phyloP scores from a whole-genome alignment of 306 rosid species.

The Casuarina cunninghamiana region DNA sequence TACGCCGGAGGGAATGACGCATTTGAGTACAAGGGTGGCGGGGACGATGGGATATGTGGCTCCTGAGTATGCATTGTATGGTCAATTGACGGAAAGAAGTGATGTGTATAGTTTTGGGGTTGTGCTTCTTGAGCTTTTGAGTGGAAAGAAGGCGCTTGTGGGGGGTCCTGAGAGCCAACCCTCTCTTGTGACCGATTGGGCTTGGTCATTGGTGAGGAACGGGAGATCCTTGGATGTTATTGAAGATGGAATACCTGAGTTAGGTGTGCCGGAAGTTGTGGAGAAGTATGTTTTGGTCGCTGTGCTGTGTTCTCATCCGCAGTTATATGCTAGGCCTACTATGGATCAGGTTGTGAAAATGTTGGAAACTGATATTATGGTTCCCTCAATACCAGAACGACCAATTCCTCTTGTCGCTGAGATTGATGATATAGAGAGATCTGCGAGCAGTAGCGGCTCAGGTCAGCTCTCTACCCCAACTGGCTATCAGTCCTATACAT shows the following conservation, averaged over 20 bases:
- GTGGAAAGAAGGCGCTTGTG: conserved; percentile 86
- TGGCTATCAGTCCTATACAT: conserved; percentile 58
- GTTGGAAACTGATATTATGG: conserved; percentile 76
- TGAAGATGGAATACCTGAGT: conserved; percentile 71
- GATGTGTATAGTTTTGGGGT: conserved; percentile 92
- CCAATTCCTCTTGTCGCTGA: conserved; percentile 77
- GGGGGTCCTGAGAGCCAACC: conserved; percentile 51
- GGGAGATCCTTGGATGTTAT: conserved; percentile 72
- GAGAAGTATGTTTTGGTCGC: conserved; percentile 87
- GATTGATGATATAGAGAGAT: conserved; percentile 68
- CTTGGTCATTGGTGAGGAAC: conserved; percentile 78
- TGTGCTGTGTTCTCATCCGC: conserved; percentile 91
- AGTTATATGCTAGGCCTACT: conserved; percentile 88
- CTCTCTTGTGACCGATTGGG: conserved; percentile 73
- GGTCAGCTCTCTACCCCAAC: conserved; percentile 53
- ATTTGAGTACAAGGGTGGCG: conserved; percentile 93
- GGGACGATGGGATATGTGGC: conserved; percentile 99
- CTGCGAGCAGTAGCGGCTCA: conserved; percentile 55
- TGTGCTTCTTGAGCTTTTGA: conserved; percentile 87
- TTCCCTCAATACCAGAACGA: conserved; percentile 77
- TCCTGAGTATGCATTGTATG: conserved; percentile 93
- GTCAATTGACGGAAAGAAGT: conserved; percentile 89
- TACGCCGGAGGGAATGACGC: conserved; percentile 88
- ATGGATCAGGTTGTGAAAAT: conserved; percentile 97
- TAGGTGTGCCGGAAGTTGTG: conserved; percentile 58